A percentile compares a stretch with the other conserved stretches of the same genome.
These are phyloP conservation scores for Pseudogymnoascus sp. DNA, from an alignment of 2,329 filamentous ascomycete genomes.

Conservation along the genomic window DNA sequence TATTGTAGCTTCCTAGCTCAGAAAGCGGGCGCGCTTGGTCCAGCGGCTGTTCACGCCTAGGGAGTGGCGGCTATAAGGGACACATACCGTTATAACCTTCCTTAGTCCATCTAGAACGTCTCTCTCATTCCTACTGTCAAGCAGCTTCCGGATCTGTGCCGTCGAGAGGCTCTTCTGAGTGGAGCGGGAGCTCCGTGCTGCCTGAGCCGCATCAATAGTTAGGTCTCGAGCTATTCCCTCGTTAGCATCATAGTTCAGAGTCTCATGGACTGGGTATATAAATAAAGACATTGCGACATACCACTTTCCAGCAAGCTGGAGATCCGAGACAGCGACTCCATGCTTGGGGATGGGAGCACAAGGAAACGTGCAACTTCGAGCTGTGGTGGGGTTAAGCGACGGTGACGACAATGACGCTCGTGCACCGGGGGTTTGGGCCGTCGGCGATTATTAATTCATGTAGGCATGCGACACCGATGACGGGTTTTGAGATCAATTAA, in stretches of 20 bases:
- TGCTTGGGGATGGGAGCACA: constrained; percentile 32
- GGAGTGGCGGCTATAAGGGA: background rate
- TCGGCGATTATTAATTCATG: background rate
- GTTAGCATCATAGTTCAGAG: background rate
- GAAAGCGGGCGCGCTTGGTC: constrained; percentile 15
- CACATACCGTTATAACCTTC: constrained; percentile 73
- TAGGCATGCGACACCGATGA: background rate
- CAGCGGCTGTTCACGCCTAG: background rate
- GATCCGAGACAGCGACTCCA: constrained; percentile 96
- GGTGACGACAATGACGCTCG: constrained; percentile 7
- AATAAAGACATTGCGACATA: constrained; percentile 36
- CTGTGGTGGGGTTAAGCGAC: constrained; percentile 26
- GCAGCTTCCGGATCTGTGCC: constrained; percentile 84
- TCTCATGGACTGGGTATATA: background rate
- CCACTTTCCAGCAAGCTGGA: constrained; percentile 91
- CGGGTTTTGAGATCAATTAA: background rate
- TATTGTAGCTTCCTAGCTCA: constrained; percentile 7
- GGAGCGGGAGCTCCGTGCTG: constrained; percentile 59
- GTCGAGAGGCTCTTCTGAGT: constrained; percentile 60
- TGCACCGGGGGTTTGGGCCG: background rate
- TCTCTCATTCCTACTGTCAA: constrained; percentile 87
- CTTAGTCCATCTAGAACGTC: constrained; percentile 89
- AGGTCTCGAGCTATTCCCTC: constrained; percentile 71
- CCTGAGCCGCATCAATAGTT: constrained; percentile 91
- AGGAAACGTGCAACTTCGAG: constrained; percentile 8